phyloP scores from a whole-genome alignment of 306 rosid species.

The Carpinus viminea region DNA sequence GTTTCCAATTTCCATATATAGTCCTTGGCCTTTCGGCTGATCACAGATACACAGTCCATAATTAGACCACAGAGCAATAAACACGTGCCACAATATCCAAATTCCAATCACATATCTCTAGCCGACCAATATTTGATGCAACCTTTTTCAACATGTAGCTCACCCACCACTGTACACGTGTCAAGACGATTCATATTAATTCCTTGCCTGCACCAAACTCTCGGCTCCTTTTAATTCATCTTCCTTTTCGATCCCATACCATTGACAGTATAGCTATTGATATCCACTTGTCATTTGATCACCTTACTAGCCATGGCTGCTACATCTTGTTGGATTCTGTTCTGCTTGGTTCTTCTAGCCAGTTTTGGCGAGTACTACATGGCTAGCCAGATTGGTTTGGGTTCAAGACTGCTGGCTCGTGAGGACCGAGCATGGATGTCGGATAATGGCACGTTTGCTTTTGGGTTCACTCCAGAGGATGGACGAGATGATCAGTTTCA shows the following conservation, averaged over 20 bases:
- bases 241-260: not conserved
- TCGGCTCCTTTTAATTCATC: slow-evolving; percentile 3
- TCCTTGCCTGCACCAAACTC: slow-evolving; percentile 31
- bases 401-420: slow-evolving; percentile 62
- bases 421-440: slow-evolving; percentile 57
- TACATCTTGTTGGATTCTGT: slow-evolving; percentile 23
- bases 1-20: slow-evolving; percentile 50
- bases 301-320: slow-evolving; percentile 29
- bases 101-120: slow-evolving; percentile 16
- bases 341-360: slow-evolving; percentile 27
- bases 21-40: slow-evolving; percentile 14
- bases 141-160: slow-evolving; percentile 68
- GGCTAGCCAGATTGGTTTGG: slow-evolving; percentile 53
- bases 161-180: slow-evolving; percentile 66
- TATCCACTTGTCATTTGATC: not conserved
- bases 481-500: slow-evolving; percentile 30
- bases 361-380: slow-evolving; percentile 26
- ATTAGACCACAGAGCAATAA: slow-evolving; percentile 24
- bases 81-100: slow-evolving; percentile 33
- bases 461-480: slow-evolving; percentile 64
- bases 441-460: slow-evolving; percentile 79
- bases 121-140: slow-evolving; percentile 58
- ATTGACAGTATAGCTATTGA: slow-evolving; percentile 2
- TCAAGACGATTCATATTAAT: slow-evolving; percentile 2
- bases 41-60: slow-evolving; percentile 22